phyloP scores from a whole-genome alignment of 108 stramenopile species.

The Craspedostauros australis region DNA sequence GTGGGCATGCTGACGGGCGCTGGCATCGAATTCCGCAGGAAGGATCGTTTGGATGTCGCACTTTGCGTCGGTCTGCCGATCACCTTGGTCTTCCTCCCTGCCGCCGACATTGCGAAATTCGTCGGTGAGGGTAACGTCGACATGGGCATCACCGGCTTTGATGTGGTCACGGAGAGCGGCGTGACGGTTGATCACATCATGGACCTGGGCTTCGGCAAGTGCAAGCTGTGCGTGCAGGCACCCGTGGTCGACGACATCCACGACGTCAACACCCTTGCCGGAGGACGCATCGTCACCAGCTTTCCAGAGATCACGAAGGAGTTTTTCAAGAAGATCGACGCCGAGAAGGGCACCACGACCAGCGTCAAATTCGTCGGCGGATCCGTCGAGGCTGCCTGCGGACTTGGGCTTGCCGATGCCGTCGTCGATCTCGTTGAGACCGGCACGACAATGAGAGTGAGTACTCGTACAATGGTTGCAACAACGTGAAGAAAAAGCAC shows the following conservation, averaged over 20 bases:
- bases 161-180: conserved; percentile 74
- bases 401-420: conserved; percentile 94
- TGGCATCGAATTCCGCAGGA: conserved; percentile 88
- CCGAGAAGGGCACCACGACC: conserved; percentile 67
- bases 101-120: conserved; percentile 93
- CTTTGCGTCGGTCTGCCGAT: conserved; percentile 81
- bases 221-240: conserved; percentile 90
- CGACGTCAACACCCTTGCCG: conserved; percentile 69
- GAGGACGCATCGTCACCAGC: conserved; percentile 92
- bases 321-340: conserved; percentile 80
- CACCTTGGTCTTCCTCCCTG: conserved; percentile 93
- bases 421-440: conserved; percentile 97
- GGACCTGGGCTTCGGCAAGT: conserved; percentile 94
- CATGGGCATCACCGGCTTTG: conserved; percentile 91
- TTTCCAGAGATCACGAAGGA: conserved; percentile 83
- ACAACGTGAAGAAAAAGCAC: too few species aligned
- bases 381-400: conserved; percentile 95
- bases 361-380: conserved; percentile 89
- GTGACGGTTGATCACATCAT: conserved; percentile 80
- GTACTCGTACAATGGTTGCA: conserved; percentile 17
- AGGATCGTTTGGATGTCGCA: conserved; percentile 82
- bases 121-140: conserved; percentile 96
- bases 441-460: conserved; percentile 95
- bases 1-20: conserved; percentile 87
- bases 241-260: conserved; percentile 72